These are phyloP conservation scores for Leccinum solheimii DNA, from an alignment of 1,284 basidiomycete species.

Conservation along the genomic window DNA sequence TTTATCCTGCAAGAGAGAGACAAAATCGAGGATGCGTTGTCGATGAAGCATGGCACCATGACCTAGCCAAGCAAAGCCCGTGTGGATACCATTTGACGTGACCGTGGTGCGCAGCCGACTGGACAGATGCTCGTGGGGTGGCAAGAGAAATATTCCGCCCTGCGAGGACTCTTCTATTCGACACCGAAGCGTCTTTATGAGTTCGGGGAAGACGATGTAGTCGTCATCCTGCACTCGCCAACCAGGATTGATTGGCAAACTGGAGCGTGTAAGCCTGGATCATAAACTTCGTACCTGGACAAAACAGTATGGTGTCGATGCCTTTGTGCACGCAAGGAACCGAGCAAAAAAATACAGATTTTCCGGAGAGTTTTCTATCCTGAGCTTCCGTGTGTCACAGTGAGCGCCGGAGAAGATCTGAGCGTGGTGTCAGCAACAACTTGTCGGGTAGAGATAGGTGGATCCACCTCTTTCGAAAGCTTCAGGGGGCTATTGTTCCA, in stretches of 20 bases:
- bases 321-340: constrained; percentile 57
- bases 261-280: background rate
- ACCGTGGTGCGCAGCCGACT: constrained; percentile 44
- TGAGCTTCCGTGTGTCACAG: constrained; percentile 48
- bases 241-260: constrained; percentile 1
- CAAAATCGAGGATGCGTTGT: constrained; percentile 46
- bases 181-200: constrained; percentile 51
- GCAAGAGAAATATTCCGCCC: constrained; percentile 52
- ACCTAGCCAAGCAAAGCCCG: constrained; percentile 67
- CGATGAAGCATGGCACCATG: constrained; percentile 57
- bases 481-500: constrained; percentile 64
- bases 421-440: background rate
- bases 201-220: constrained; percentile 58
- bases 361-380: constrained; percentile 55
- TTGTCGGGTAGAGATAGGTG: background rate
- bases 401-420: constrained; percentile 49
- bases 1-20: constrained; percentile 44
- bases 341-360: constrained; percentile 69
- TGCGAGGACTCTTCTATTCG: constrained; percentile 36
- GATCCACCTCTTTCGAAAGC: constrained; percentile 43
- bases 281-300: constrained; percentile 48
- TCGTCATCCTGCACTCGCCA: constrained; percentile 58
- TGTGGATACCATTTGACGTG: constrained; percentile 42
- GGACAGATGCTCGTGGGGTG: constrained; percentile 60
- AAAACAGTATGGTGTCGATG: constrained; percentile 57